phyloP scores from a whole-genome alignment of 345 rosid species.

The Passiflora organensis region DNA sequence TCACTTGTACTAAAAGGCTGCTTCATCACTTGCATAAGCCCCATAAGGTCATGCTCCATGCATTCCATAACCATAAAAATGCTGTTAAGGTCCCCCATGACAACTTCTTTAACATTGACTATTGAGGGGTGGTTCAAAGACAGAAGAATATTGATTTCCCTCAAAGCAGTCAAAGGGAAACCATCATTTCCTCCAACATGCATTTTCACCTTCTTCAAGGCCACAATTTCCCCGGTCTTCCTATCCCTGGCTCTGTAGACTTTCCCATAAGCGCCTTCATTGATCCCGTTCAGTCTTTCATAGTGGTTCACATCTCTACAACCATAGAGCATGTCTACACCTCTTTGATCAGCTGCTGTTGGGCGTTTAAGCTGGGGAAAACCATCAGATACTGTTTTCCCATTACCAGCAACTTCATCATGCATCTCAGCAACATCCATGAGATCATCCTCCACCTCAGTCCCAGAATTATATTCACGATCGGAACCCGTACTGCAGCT shows the following conservation, averaged over 20 bases:
- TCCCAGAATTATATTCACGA: constrained; percentile 25
- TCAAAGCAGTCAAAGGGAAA: constrained; percentile 71
- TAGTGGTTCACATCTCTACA: constrained; percentile 64
- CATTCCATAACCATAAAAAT: constrained; percentile 93
- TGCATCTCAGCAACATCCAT: constrained; percentile 23
- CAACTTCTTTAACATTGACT: constrained; percentile 80
- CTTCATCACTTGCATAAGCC: constrained; percentile 60
- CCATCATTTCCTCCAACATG: constrained; percentile 41
- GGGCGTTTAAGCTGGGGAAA: constrained; percentile 27
- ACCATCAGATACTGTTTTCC: constrained; percentile 14
- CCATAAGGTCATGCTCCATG: constrained; percentile 80
- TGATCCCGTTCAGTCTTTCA: constrained; percentile 71
- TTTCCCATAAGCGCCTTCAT: constrained; percentile 84
- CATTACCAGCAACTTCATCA: constrained; percentile 17
- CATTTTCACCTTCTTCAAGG: constrained; percentile 69
- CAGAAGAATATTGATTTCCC: constrained; percentile 82
- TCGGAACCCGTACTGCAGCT: constrained; percentile 14
- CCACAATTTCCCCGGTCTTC: constrained; percentile 63
- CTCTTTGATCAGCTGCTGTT: constrained; percentile 16
- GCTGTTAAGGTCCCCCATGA: constrained; percentile 51
- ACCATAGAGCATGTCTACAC: constrained; percentile 52
- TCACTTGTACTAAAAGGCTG: constrained; percentile 78
- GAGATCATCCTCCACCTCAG: constrained; percentile 23
- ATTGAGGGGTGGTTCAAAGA: constrained; percentile 68
- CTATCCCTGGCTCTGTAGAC: constrained; percentile 75